Evolutionary conservation across 2,329 filamentous ascomycete species (phyloP).

Genomic region (Xylaria sp.): DNA sequence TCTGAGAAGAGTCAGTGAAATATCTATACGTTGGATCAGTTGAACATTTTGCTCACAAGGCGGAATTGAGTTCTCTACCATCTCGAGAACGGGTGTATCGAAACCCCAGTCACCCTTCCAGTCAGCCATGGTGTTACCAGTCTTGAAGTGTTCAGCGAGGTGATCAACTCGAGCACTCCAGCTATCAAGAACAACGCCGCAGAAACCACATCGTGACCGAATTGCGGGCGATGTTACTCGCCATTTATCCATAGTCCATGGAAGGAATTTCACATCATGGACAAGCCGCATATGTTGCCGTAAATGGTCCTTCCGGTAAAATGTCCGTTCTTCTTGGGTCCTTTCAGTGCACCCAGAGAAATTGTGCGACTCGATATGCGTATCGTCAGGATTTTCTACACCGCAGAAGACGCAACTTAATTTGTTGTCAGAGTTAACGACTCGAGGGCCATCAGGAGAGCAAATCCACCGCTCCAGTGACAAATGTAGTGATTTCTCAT

Average conservation of each 20-base stretch:
- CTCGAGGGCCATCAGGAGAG: constrained; percentile 60
- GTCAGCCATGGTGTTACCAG: constrained; percentile 68
- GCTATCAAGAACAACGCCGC: constrained; percentile 64
- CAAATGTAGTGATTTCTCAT: constrained; percentile 70
- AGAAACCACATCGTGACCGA: constrained; percentile 69
- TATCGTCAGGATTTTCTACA: constrained; percentile 58
- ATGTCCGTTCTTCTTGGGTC: constrained; percentile 63
- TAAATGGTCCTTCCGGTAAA: constrained; percentile 71
- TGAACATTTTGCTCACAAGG: constrained; percentile 59
- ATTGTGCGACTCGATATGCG: constrained; percentile 65
- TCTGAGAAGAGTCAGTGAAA: constrained; percentile 52
- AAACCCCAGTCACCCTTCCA: constrained; percentile 76
- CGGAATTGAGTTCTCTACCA: constrained; percentile 71
- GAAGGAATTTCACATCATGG: constrained; percentile 64
- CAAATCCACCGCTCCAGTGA: constrained; percentile 72
- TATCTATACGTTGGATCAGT: constrained; percentile 43
- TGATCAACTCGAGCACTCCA: constrained; percentile 68
- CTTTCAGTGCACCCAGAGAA: constrained; percentile 71
- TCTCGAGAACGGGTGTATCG: constrained; percentile 62
- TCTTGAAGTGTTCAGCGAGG: constrained; percentile 71
- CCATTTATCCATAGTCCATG: constrained; percentile 70
- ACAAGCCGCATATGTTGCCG: constrained; percentile 69
- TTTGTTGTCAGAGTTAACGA: constrained; percentile 65
- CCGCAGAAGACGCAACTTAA: constrained; percentile 66
- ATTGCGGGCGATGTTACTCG: constrained; percentile 66